A percentile compares a stretch with the other conserved stretches of the same genome.
Conservation (phyloP, 768 basidiomycete genomes). For the Russula lepida region DNA sequence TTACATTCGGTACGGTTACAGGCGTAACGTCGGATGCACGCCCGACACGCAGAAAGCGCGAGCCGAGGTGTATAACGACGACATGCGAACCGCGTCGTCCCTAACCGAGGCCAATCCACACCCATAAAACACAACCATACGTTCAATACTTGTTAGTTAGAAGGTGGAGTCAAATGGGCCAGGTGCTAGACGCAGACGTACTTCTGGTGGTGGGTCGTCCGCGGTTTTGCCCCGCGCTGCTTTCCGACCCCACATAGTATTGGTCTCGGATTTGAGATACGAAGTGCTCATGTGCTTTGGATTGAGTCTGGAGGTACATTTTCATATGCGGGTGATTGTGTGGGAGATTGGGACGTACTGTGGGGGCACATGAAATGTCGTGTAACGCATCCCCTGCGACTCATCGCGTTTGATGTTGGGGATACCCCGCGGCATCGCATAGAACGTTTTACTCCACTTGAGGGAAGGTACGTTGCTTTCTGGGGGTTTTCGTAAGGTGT, state of each 20-base stretch:
- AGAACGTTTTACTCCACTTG: not conserved
- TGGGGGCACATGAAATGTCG: slow-evolving; percentile 71
- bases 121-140: not conserved
- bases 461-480: not conserved
- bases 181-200: slow-evolving; percentile 14
- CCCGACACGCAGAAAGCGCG: slow-evolving; percentile 63
- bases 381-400: slow-evolving; percentile 65
- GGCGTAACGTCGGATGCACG: slow-evolving; percentile 72
- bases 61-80: slow-evolving; percentile 74
- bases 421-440: slow-evolving; percentile 71
- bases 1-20: slow-evolving; percentile 56
- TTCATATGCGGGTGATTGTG: not conserved
- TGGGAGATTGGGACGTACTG: slow-evolving; percentile 22
- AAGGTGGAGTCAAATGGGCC: not conserved
- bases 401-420: slow-evolving; percentile 78
- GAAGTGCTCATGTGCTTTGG: slow-evolving; percentile 72
- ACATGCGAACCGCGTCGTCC: slow-evolving; percentile 68
- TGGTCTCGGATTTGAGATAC: slow-evolving; percentile 70
- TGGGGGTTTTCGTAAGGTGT: not conserved
- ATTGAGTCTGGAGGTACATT: slow-evolving; percentile 44
- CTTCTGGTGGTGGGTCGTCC: slow-evolving; percentile 23
- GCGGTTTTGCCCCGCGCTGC: slow-evolving; percentile 30
- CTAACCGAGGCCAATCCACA: slow-evolving; percentile 25
- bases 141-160: not conserved
- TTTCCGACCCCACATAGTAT: slow-evolving; percentile 69